These are phyloP conservation scores for Tylopilus sp. DNA, from an alignment of 1,284 basidiomycete species.

Conservation along the genomic window DNA sequence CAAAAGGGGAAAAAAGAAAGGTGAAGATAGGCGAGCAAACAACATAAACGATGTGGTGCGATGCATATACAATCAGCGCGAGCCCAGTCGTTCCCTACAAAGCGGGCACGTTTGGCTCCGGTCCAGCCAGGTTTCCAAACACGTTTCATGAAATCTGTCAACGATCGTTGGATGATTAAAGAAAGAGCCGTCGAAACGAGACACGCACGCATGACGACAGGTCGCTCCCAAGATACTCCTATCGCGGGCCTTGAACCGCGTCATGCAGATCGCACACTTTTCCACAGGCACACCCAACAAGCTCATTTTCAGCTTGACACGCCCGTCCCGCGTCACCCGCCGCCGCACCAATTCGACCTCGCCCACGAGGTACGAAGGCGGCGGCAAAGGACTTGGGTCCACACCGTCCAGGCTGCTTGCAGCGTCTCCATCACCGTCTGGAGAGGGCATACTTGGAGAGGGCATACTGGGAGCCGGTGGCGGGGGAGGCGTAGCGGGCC, in stretches of 20 bases:
- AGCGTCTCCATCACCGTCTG: conserved; percentile 8
- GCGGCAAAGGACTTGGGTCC: neutral
- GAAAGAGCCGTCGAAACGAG: neutral
- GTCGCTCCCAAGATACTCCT: conserved; percentile 53
- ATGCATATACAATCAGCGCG: conserved; percentile 10
- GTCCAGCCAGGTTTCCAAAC: conserved; percentile 53
- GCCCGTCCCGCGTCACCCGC: conserved; percentile 65
- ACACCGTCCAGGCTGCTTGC: neutral
- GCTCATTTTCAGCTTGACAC: conserved; percentile 72
- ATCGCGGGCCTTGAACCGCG: conserved; percentile 67
- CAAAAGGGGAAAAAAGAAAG: neutral
- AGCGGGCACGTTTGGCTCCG: conserved; percentile 52
- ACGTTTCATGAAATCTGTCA: conserved; percentile 52
- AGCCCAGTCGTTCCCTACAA: conserved; percentile 42
- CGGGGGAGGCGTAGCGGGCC: conserved; percentile 27
- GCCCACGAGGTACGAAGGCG: conserved; percentile 47
- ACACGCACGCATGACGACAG: conserved; percentile 67
- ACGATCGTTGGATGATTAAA: neutral
- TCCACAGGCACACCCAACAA: conserved; percentile 72
- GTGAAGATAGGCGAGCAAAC: neutral
- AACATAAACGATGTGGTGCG: neutral
- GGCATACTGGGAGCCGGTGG: neutral
- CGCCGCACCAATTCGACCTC: conserved; percentile 62
- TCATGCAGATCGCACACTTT: conserved; percentile 76
- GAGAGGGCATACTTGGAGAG: neutral